Evolutionary conservation across 1,284 basidiomycete genomes (phyloP).

Genomic region (Pseudozyma thailandica): DNA sequence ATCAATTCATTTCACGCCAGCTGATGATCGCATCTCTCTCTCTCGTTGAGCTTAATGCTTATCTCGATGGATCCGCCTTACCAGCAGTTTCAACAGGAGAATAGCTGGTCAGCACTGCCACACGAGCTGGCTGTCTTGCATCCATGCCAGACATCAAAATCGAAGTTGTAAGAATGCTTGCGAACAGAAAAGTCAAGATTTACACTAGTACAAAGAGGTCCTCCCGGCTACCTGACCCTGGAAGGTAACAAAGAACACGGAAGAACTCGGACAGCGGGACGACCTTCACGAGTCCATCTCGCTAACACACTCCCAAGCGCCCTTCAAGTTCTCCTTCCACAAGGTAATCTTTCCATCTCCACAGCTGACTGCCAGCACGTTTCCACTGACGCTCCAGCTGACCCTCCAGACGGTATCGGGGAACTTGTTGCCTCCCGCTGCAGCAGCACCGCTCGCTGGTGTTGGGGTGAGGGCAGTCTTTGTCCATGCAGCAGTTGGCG

Average conservation of each 20-base stretch:
- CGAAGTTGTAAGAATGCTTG: neutral
- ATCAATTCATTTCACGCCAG: too few species aligned
- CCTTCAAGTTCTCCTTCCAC: constrained; percentile 97
- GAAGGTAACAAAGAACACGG: too few species aligned
- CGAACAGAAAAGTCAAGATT: neutral
- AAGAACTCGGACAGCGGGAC: neutral
- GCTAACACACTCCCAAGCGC: constrained; percentile 89
- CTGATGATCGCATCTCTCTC: too few species aligned
- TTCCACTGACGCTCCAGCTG: constrained; percentile 95
- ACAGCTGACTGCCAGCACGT: constrained; percentile 94
- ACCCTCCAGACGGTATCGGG: constrained; percentile 84
- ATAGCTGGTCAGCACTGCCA: too few species aligned
- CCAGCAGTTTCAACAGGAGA: too few species aligned
- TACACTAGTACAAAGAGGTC: neutral
- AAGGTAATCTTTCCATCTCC: constrained; percentile 97
- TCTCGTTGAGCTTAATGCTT: too few species aligned
- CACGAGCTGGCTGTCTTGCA: too few species aligned
- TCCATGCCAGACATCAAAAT: too few species aligned
- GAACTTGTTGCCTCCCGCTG: constrained; percentile 53
- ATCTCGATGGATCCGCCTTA: too few species aligned
- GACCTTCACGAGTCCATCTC: constrained; percentile 48
- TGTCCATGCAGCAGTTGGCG: constrained; percentile 81
- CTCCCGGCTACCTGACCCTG: too few species aligned
- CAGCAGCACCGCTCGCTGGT: constrained; percentile 13
- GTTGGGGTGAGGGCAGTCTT: constrained; percentile 84